Evolutionary conservation across 306 rosid species (phyloP), one percentile per base, ranked within the genome.

Genomic region (Vigna angularis): DNA sequence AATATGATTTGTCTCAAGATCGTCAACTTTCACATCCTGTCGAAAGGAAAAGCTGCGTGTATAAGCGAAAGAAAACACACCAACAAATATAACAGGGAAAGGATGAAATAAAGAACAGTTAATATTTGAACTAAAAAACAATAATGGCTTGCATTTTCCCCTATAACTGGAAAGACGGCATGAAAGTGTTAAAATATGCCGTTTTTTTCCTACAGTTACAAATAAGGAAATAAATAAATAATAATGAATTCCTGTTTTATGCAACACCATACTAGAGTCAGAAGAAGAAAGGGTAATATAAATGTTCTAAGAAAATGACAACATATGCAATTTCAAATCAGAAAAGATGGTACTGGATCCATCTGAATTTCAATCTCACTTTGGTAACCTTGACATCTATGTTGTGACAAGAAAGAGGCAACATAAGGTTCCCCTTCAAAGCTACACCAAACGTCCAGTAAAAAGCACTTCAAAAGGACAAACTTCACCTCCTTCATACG

Each of bases 1-100:
- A 88, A 93, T 90, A 86, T 80, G 90, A 72, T 79, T 87, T 79
- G 96, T 93, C 81, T 95, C 99, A 34, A 95, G 86, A 79, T 93
- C 99, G 44, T 91, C 98, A 12, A 90, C 90, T 44, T 90, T 91
- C 75, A 88, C 58, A 67, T 79, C 96, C 98, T 95, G 86, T 26
- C 80, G 73, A 78, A 75, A 78, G 17, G 32, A 83, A 79, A 74
- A 70, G 45, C 36, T 6, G 4, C 14, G 12, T 16, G 75, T 6
- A 53, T 62, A 74, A 73, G 72, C 68, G 77, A 34, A 73, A 79
- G 13, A 75, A 74, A 78, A 74, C 16, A 71, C 49, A 69, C 26
- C 40, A 58, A 73, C 5, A 18, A 58, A 74, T 56, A 64, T 15
- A 52, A 63, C 11, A 36, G 42, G 40, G 17, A 75, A 66, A 22